phyloP scores from a whole-genome alignment of 1,284 basidiomycete species.

The Anthracocystis setariae region DNA sequence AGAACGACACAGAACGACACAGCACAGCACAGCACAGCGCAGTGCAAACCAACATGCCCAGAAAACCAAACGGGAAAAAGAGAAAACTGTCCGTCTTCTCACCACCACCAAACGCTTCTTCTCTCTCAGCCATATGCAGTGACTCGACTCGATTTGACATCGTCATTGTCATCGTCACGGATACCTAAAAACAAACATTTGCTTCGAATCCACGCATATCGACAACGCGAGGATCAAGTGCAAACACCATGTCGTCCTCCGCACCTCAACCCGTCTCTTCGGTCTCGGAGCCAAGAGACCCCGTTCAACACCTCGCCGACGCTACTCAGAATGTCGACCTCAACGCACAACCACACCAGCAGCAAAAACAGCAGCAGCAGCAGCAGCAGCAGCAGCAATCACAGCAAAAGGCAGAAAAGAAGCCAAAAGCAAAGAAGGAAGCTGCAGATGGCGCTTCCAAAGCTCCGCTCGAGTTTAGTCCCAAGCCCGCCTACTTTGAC shows the following conservation, averaged over 20 bases:
- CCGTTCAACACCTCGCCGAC: slow-evolving; percentile 47
- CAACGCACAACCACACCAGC: slow-evolving; percentile 27
- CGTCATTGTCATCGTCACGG: no score
- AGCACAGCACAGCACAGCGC: slow-evolving; percentile 15
- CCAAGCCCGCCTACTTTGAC: slow-evolving; percentile 86
- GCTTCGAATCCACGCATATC: slow-evolving; percentile 1
- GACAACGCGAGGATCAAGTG: slow-evolving; percentile 5
- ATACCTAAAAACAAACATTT: not conserved
- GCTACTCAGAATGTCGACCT: slow-evolving; percentile 45
- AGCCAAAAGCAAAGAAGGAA: slow-evolving; percentile 52
- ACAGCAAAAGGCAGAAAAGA: slow-evolving; percentile 57
- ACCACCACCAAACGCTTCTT: not conserved
- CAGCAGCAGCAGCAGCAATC: slow-evolving; percentile 29
- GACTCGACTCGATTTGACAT: no score
- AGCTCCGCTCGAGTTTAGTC: slow-evolving; percentile 73
- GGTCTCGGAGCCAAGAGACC: slow-evolving; percentile 47
- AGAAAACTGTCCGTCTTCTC: no score
- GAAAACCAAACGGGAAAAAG: slow-evolving; percentile 15
- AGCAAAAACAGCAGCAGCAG: slow-evolving; percentile 24
- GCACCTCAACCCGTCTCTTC: slow-evolving; percentile 54
- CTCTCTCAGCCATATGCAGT: not conserved
- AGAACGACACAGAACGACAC: not conserved
- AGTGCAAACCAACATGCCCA: not conserved
- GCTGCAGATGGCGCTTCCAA: slow-evolving; percentile 41
- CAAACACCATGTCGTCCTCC: slow-evolving; percentile 39